phyloP scores from a whole-genome alignment of 2,329 filamentous ascomycete species.

The Fusarium duplospermum region DNA sequence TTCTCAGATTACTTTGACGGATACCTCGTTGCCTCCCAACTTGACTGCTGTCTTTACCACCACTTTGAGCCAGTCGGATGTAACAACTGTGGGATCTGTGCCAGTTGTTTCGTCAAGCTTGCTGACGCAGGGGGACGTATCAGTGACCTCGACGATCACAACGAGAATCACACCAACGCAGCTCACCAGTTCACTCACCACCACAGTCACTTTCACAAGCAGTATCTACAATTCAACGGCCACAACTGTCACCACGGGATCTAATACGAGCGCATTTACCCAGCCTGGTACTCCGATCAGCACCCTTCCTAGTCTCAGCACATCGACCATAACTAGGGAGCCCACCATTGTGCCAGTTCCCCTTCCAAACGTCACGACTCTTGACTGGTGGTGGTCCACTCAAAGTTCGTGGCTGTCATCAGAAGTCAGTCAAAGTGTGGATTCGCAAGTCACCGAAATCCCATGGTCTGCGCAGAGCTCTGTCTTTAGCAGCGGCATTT shows the following conservation, averaged over 20 bases:
- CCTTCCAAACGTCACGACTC: slow-evolving; percentile 27
- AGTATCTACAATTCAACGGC: slow-evolving; percentile 26
- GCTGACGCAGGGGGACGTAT: background rate
- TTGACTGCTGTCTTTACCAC: background rate
- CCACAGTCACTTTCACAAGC: slow-evolving; percentile 18
- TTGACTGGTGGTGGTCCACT: slow-evolving; percentile 23
- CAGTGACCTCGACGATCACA: slow-evolving; percentile 26
- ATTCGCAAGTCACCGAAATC: background rate
- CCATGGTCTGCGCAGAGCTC: slow-evolving; percentile 10
- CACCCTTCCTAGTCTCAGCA: slow-evolving; percentile 17
- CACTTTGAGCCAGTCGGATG: background rate
- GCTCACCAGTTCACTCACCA: slow-evolving; percentile 4
- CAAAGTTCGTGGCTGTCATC: background rate
- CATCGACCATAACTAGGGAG: slow-evolving; percentile 14
- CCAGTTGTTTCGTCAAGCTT: background rate
- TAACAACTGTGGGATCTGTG: background rate
- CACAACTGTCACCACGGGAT: background rate
- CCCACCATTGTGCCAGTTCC: slow-evolving; percentile 23
- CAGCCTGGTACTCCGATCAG: background rate
- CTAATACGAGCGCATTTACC: background rate
- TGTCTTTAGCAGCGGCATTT: slow-evolving; percentile 9
- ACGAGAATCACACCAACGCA: slow-evolving; percentile 16
- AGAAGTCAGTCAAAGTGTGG: background rate
- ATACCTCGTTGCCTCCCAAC: slow-evolving; percentile 19
- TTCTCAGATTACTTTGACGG: slow-evolving; percentile 16